A percentile compares a stretch with the other conserved stretches of the same genome.
phyloP scores from a whole-genome alignment of 2,329 filamentous ascomycete genomes.

The Fonsecaea multimorphosa region DNA sequence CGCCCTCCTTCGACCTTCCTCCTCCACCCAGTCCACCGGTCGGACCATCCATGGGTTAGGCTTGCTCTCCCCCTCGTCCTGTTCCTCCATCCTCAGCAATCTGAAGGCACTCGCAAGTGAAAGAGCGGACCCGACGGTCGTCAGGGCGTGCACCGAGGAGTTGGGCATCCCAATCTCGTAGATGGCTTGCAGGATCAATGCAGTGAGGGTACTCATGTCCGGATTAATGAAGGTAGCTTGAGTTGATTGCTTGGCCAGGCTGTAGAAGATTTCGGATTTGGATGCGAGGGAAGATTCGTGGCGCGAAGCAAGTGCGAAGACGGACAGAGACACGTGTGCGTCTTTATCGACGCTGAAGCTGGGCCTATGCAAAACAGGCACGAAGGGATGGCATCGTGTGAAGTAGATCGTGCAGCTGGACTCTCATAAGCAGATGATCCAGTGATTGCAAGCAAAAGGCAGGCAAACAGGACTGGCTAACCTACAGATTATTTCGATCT shows the following conservation, averaged over 20 bases:
- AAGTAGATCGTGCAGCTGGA: conserved; percentile 5
- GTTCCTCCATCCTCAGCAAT: conserved; percentile 14
- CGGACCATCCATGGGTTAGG: conserved; percentile 11
- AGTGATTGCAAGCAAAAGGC: background rate
- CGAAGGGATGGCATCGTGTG: conserved; percentile 6
- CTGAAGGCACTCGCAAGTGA: conserved; percentile 12
- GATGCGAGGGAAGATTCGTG: background rate
- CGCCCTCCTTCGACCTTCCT: conserved; percentile 10
- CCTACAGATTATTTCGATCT: conserved; percentile 10
- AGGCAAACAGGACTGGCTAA: background rate
- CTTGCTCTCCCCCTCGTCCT: conserved; percentile 4
- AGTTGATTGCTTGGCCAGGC: conserved; percentile 2
- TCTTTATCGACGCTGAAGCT: conserved; percentile 11
- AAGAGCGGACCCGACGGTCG: conserved; percentile 5
- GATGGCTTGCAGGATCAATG: conserved; percentile 9
- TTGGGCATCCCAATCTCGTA: conserved; percentile 17
- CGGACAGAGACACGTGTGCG: conserved; percentile 13
- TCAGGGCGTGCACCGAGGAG: conserved; percentile 11
- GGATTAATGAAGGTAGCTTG: conserved; percentile 13
- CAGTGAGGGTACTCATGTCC: conserved; percentile 10
- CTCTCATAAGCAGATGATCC: background rate
- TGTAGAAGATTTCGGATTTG: conserved; percentile 16
- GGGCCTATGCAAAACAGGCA: conserved; percentile 2
- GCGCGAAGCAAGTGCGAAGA: conserved; percentile 9
- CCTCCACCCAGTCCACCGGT: conserved; percentile 1